Conservation (phyloP, 208 protist species). For the Leptomonas pyrrhocoris region DNA sequence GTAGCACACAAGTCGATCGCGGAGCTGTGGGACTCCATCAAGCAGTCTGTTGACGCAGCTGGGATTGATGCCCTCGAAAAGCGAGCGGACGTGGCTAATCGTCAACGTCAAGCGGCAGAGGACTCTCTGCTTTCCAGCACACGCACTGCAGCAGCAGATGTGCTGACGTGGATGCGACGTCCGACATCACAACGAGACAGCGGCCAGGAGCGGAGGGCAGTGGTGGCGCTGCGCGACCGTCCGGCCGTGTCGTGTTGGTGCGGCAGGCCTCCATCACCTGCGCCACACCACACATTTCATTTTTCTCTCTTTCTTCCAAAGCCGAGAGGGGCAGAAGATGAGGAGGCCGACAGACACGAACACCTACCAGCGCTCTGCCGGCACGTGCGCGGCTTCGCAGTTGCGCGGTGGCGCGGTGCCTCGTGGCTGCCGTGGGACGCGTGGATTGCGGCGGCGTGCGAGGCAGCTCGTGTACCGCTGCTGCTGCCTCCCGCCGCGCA, state of each 20-base stretch:
- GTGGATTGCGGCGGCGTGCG: conserved; percentile 7
- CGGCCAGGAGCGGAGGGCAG: too few relatives aligned
- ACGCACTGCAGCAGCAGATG: neutral
- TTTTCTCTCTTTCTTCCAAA: too few relatives aligned
- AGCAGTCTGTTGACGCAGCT: neutral
- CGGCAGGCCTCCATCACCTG: neutral
- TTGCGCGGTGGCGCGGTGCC: conserved; percentile 11
- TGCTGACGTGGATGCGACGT: neutral
- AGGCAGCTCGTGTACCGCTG: conserved; percentile 4
- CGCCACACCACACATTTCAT: neutral
- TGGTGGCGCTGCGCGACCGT: neutral
- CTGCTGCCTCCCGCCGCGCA: neutral
- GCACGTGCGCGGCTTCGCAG: neutral
- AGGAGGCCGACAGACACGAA: too few relatives aligned
- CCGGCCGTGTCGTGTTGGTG: neutral
- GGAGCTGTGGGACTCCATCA: neutral
- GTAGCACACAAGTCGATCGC: neutral
- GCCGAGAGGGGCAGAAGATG: too few relatives aligned
- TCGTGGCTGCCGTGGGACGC: conserved; percentile 31
- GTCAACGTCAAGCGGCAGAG: neutral
- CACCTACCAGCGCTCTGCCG: neutral
- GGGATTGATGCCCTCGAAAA: neutral
- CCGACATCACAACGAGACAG: neutral
- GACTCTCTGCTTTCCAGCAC: neutral
- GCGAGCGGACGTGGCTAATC: neutral